These are phyloP conservation scores for Ganoderma boninense DNA, from an alignment of 1,284 basidiomycete genomes.

Conservation along the genomic window DNA sequence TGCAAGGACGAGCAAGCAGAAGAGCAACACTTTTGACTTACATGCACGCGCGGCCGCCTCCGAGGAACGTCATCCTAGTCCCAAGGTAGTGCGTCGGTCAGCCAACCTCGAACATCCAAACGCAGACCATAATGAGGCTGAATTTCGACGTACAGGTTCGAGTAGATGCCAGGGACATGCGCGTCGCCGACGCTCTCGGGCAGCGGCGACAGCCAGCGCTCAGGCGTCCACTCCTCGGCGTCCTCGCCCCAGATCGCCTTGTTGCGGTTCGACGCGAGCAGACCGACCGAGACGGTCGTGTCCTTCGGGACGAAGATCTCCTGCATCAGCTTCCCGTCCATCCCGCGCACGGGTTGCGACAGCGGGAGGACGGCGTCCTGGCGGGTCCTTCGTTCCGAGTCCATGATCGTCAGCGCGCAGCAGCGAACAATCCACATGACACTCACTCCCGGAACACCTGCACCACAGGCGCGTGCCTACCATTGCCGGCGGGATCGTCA, in stretches of 20 bases:
- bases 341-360: slow-evolving; percentile 30
- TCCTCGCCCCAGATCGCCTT: slow-evolving; percentile 65
- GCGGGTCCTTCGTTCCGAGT: slow-evolving; percentile 23
- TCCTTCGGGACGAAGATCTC: slow-evolving; percentile 53
- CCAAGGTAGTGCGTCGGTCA: too few species aligned
- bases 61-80: slow-evolving; percentile 36
- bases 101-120: too few species aligned
- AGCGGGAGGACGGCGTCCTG: slow-evolving; percentile 35
- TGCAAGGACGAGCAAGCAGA: too few species aligned
- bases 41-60: slow-evolving; percentile 37
- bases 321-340: slow-evolving; percentile 44
- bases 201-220: slow-evolving; percentile 39
- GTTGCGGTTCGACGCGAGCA: slow-evolving; percentile 53
- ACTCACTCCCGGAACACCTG: slow-evolving; percentile 20
- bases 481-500: slow-evolving; percentile 11
- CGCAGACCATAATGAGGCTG: too few species aligned
- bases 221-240: slow-evolving; percentile 56
- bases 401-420: not conserved
- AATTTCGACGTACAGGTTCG: slow-evolving; percentile 13
- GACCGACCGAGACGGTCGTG: slow-evolving; percentile 55
- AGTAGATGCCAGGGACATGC: slow-evolving; percentile 32
- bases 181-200: slow-evolving; percentile 30
- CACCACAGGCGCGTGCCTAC: slow-evolving; percentile 20
- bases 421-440: not conserved
- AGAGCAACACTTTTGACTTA: slow-evolving; percentile 21